Conservation (phyloP, 1,284 basidiomycete species). For the Mycena sp. region DNA sequence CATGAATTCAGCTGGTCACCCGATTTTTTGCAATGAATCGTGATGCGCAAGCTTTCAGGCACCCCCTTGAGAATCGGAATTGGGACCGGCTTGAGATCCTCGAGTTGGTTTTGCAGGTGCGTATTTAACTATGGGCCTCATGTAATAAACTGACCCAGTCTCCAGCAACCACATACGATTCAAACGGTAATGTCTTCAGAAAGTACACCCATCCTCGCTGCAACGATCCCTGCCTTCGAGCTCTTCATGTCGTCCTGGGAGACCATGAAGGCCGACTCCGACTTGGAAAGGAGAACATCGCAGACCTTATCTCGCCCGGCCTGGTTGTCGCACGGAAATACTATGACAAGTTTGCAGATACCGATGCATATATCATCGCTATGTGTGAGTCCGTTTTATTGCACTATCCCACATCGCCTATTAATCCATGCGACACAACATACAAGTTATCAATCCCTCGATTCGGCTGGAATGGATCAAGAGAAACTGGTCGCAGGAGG, state of each 20-base stretch:
- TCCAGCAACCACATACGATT: conserved; percentile 5
- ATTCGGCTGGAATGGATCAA: too few species aligned
- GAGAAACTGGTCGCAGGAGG: too few species aligned
- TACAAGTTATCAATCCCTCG: too few species aligned
- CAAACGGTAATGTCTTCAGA: not conserved
- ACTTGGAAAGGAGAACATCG: not conserved
- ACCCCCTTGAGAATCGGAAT: not conserved
- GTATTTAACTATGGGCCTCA: too few species aligned
- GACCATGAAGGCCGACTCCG: not conserved
- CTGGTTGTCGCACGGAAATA: not conserved
- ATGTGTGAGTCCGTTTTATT: not conserved
- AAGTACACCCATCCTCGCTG: not conserved
- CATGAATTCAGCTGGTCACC: not conserved
- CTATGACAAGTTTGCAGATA: not conserved
- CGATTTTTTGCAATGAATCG: not conserved
- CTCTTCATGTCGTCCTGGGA: not conserved
- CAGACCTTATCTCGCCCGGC: not conserved
- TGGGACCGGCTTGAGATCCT: too few species aligned
- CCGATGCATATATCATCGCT: not conserved
- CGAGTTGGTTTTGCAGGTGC: too few species aligned
- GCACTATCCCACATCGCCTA: too few species aligned
- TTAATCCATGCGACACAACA: too few species aligned
- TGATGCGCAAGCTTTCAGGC: not conserved
- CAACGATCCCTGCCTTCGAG: not conserved
- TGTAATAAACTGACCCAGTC: too few species aligned